phyloP scores from a whole-genome alignment of 2,329 filamentous ascomycete species.

The Penicillium sp. region DNA sequence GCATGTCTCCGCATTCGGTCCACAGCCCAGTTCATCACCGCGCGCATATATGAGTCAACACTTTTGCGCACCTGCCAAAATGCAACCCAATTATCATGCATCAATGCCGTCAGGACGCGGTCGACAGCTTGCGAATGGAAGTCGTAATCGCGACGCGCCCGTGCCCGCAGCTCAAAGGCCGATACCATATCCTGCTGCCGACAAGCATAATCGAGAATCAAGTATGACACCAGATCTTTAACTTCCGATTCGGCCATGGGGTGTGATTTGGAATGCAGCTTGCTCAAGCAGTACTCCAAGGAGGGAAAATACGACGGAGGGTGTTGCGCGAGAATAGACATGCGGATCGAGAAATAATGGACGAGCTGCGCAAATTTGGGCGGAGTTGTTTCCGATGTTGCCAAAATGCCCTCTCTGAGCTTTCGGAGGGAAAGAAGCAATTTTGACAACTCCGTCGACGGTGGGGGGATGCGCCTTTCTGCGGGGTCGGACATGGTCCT shows the following conservation, averaged over 20 bases:
- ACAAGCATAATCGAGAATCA: conserved; percentile 86
- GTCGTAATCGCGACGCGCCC: conserved; percentile 49
- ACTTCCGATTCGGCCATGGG: conserved; percentile 71
- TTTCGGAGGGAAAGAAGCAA: conserved; percentile 86
- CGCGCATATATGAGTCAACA: conserved; percentile 77
- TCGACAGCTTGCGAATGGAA: conserved; percentile 70
- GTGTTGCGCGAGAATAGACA: conserved; percentile 76
- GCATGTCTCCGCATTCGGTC: conserved; percentile 71
- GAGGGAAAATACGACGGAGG: conserved; percentile 89
- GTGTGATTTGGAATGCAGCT: conserved; percentile 63
- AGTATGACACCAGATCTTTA: conserved; percentile 75
- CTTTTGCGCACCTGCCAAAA: conserved; percentile 70
- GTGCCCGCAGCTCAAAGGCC: conserved; percentile 66
- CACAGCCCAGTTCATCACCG: conserved; percentile 79
- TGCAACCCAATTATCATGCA: conserved; percentile 76
- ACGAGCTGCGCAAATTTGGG: conserved; percentile 84
- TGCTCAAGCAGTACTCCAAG: conserved; percentile 72
- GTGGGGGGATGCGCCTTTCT: conserved; percentile 35
- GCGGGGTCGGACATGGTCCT: conserved; percentile 16
- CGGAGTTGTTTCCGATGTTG: conserved; percentile 63
- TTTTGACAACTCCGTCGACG: conserved; percentile 65
- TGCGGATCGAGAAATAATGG: conserved; percentile 87
- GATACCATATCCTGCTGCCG: conserved; percentile 71
- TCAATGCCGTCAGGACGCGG: conserved; percentile 66
- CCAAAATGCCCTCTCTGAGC: conserved; percentile 84